Percentiles rank a stretch among this genome's conserved stretches.
phyloP scores from a whole-genome alignment of 2,329 filamentous ascomycete species.

The Alternaria ventricosa region DNA sequence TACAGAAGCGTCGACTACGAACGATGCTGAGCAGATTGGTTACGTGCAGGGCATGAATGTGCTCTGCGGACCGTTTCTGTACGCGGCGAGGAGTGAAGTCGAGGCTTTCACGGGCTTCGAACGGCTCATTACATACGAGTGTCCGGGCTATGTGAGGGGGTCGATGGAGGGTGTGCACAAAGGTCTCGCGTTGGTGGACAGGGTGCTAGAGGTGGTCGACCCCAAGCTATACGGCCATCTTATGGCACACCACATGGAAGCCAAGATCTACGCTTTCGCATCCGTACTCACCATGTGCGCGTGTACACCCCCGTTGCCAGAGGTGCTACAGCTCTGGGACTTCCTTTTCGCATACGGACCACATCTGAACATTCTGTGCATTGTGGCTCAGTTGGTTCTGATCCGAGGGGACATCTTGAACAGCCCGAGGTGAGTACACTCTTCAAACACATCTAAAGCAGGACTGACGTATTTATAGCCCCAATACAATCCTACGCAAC shows the following conservation, averaged over 20 bases:
- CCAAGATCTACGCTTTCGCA: conserved; percentile 95
- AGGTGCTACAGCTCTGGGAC: conserved; percentile 94
- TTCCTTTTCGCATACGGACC: conserved; percentile 96
- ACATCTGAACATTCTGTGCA: conserved; percentile 93
- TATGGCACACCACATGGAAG: conserved; percentile 83
- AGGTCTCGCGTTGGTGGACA: conserved; percentile 88
- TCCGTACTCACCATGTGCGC: conserved; percentile 94
- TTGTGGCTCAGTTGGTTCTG: conserved; percentile 91
- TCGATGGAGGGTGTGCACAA: conserved; percentile 98
- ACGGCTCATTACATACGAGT: conserved; percentile 83
- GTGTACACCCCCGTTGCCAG: conserved; percentile 91
- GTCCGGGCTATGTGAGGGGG: conserved; percentile 90
- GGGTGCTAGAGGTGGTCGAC: conserved; percentile 89
- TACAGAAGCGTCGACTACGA: conserved; percentile 43
- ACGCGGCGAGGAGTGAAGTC: conserved; percentile 90
- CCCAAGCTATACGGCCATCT: conserved; percentile 85
- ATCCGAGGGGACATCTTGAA: conserved; percentile 84
- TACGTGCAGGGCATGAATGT: conserved; percentile 99
- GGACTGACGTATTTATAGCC: conserved; percentile 63
- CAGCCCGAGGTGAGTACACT: conserved; percentile 73
- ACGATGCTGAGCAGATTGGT: conserved; percentile 72
- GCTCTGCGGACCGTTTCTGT: conserved; percentile 91
- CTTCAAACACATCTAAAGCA: neutral
- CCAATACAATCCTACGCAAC: conserved; percentile 88
- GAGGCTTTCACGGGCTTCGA: conserved; percentile 94